Conservation (phyloP, 441 rosid genomes). For the Oxalis stricta region DNA sequence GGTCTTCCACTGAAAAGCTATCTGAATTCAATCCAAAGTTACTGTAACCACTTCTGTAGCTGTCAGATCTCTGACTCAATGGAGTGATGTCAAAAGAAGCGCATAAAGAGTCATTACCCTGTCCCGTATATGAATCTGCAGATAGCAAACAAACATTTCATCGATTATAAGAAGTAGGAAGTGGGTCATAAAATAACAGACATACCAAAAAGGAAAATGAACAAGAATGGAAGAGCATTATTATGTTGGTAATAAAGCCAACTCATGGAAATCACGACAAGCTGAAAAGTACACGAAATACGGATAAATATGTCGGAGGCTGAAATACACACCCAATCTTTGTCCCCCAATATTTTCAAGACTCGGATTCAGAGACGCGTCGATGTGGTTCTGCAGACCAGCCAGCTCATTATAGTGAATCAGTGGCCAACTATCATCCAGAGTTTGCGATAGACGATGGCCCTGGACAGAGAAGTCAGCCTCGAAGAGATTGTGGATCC, state of each 20-base stretch:
- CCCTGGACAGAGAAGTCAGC: slow-evolving; percentile 16
- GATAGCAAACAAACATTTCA: slow-evolving; percentile 1
- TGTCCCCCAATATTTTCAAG: slow-evolving; percentile 11
- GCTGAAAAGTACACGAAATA: not conserved
- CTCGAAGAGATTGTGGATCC: slow-evolving; percentile 16
- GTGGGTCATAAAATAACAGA: not conserved
- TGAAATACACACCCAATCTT: slow-evolving; percentile 15
- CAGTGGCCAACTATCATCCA: slow-evolving; percentile 14
- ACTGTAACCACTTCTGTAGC: slow-evolving; percentile 6
- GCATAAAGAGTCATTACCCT: slow-evolving; percentile 4
- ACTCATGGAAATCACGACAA: not conserved
- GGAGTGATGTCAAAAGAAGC: not conserved
- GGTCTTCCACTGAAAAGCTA: slow-evolving; percentile 15
- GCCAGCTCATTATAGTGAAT: slow-evolving; percentile 12
- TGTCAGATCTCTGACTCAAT: slow-evolving; percentile 10
- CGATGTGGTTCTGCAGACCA: slow-evolving; percentile 14
- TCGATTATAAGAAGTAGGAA: not conserved
- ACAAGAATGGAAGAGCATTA: not conserved
- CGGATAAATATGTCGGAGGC: too few species aligned
- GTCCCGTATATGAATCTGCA: slow-evolving; percentile 11
- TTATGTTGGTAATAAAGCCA: not conserved
- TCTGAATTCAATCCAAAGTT: slow-evolving; percentile 8
- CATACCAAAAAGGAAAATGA: not conserved
- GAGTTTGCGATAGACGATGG: slow-evolving; percentile 9
- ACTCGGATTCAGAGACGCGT: slow-evolving; percentile 9